Evolutionary conservation across 257 asterid species (phyloP).

Genomic region (Ilex asprella): DNA sequence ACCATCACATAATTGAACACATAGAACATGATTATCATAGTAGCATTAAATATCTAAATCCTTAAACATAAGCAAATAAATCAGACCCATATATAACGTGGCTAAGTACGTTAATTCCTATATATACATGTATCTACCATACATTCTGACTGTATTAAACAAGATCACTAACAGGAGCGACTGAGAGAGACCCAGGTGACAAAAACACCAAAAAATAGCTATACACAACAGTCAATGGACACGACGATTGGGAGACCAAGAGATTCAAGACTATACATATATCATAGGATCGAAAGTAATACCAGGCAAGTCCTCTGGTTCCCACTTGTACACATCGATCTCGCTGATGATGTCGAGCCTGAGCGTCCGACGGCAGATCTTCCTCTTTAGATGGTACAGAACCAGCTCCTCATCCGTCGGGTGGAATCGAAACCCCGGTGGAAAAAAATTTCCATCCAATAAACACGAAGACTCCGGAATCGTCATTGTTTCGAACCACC

Average conservation of each 20-base stretch:
- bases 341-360: slow-evolving; percentile 54
- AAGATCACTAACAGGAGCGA: background rate
- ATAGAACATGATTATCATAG: background rate
- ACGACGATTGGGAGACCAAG: background rate
- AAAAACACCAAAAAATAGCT: background rate
- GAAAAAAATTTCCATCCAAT: slow-evolving; percentile 30
- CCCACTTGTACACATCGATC: slow-evolving; percentile 77
- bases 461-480: slow-evolving; percentile 23
- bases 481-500: slow-evolving; percentile 7
- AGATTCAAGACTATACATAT: background rate
- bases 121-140: background rate
- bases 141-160: background rate
- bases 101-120: too few species aligned
- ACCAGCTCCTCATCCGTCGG: slow-evolving; percentile 92
- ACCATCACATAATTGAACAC: background rate
- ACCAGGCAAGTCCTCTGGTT: slow-evolving; percentile 91
- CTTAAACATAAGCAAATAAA: too few species aligned
- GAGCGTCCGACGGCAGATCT: slow-evolving; percentile 53
- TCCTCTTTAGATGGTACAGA: slow-evolving; percentile 62
- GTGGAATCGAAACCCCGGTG: slow-evolving; percentile 91
- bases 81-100: too few species aligned
- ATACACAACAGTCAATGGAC: background rate
- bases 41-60: too few species aligned
- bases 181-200: background rate
- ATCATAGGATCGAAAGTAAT: background rate